Conservation (phyloP, 2,329 filamentous ascomycete species). For the Ascochyta koolunga region DNA sequence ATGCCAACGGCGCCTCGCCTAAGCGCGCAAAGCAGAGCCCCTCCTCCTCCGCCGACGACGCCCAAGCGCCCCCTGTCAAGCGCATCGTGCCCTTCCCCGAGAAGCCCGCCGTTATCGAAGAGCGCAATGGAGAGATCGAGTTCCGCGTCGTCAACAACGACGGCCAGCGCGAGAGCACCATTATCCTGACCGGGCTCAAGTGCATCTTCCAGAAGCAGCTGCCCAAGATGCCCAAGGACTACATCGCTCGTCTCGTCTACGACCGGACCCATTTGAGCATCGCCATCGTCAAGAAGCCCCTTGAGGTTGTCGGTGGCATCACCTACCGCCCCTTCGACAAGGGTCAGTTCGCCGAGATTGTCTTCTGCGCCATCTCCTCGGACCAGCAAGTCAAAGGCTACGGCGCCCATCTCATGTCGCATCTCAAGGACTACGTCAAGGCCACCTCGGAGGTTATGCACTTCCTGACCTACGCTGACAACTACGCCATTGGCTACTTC, state of each 20-base stretch:
- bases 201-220: constrained; percentile 98
- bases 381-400: constrained; percentile 99
- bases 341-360: constrained; percentile 94
- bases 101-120: constrained; percentile 92
- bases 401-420: constrained; percentile 96
- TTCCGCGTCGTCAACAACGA: constrained; percentile 99
- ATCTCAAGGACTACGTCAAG: constrained; percentile 97
- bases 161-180: constrained; percentile 81
- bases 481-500: constrained; percentile 98
- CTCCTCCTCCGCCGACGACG: constrained; percentile 38
- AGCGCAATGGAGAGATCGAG: constrained; percentile 92
- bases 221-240: constrained; percentile 99
- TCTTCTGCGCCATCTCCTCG: constrained; percentile 96
- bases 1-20: constrained; percentile 64
- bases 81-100: constrained; percentile 85
- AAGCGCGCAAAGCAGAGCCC: constrained; percentile 61
- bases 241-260: constrained; percentile 96
- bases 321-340: constrained; percentile 94
- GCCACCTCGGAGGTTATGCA: constrained; percentile 97
- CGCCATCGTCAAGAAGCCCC: constrained; percentile 94
- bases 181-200: constrained; percentile 93
- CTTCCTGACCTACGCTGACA: constrained; percentile 97
- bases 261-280: constrained; percentile 96
- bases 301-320: constrained; percentile 94
- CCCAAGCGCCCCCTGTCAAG: constrained; percentile 52